Percentiles rank a stretch among this genome's conserved stretches.
phyloP scores from a whole-genome alignment of 352 stramenopile genomes.

The Phytophthora pluvialis region DNA sequence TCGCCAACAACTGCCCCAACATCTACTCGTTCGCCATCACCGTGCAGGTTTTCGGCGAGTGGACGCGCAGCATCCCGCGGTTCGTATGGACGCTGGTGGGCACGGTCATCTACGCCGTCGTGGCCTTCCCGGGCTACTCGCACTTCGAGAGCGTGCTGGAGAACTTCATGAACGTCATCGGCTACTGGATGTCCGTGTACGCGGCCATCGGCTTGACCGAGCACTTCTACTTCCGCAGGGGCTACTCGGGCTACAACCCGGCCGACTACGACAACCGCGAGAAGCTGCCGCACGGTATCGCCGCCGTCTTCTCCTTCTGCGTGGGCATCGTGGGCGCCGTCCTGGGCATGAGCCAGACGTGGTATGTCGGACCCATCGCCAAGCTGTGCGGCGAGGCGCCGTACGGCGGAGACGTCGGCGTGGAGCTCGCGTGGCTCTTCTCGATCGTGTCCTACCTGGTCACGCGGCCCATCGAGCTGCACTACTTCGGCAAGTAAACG shows the following conservation, averaged over 20 bases:
- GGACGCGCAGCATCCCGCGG: slow-evolving; percentile 43
- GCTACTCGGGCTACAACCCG: slow-evolving; percentile 49
- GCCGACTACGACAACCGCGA: slow-evolving; percentile 50
- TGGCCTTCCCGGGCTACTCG: slow-evolving; percentile 47
- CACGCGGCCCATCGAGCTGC: slow-evolving; percentile 47
- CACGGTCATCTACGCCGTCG: slow-evolving; percentile 42
- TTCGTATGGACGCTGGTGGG: slow-evolving; percentile 49
- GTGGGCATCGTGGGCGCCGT: slow-evolving; percentile 40
- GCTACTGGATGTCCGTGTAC: slow-evolving; percentile 56
- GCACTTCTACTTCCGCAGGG: slow-evolving; percentile 54
- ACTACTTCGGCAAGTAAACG: slow-evolving; percentile 45
- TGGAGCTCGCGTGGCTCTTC: slow-evolving; percentile 49
- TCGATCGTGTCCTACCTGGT: slow-evolving; percentile 43
- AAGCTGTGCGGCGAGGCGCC: slow-evolving; percentile 35
- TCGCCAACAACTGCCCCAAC: slow-evolving; percentile 63
- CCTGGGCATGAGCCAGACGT: slow-evolving; percentile 58
- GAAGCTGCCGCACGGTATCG: slow-evolving; percentile 49
- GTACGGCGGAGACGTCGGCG: slow-evolving; percentile 45
- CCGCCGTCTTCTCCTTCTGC: slow-evolving; percentile 51
- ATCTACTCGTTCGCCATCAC: slow-evolving; percentile 60
- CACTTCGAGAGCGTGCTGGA: slow-evolving; percentile 52
- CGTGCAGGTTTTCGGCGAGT: slow-evolving; percentile 47
- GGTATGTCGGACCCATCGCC: slow-evolving; percentile 50
- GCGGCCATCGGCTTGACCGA: slow-evolving; percentile 42
- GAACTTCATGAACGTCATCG: slow-evolving; percentile 67